Base-by-base conservation (phyloP, 2,329 filamentous ascomycete genomes). In the Sporothrix globosa region DNA sequence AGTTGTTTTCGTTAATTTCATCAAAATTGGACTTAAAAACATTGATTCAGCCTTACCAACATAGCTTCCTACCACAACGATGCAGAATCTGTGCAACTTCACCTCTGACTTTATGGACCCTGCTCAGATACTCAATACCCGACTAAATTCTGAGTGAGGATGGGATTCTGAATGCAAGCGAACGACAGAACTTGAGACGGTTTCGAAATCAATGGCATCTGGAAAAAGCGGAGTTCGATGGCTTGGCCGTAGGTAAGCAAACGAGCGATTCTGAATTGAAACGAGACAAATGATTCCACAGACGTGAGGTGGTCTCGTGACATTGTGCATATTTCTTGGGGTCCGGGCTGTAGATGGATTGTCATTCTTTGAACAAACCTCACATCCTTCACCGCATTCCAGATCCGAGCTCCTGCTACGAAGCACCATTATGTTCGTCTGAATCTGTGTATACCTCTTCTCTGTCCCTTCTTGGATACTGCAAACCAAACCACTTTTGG, bases 121-220 rank as follows among this genome's bases (percentile, higher is more conserved):
- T 41, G 34, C n/a, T 44, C 56, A 44, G 56, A 44, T 61, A 41
- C 34, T 61, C 19, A 44, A 61, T 44, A 61, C 11, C 34, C 34
- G 34, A 19, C 10, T 19, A 13, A 19, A 14, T 7, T 44, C 19
- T n/a, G 10, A 34, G 19, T 19, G 10, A 24, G 3, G 11, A 44
- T 13, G n/a, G 21, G 34, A 61, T 61, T 24, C 34, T 24, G 11
- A 39, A 44, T 34, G 3, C n/a, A 21, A 24, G 41, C 10, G 10
- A 61, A 7, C 3, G 19, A 14, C 56, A 44, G 34, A 44, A n/a
- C 10, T 21, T 44, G 21, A 7, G n/a, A 34, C 34, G 9, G 5
- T 10, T 19, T 46, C 10, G 3, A 21, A 60, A 41, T 7, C 30
- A 60, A 41, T n/a, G 14, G 39, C 39, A 2, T 44, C 39, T 11